A percentile compares a stretch with the other conserved stretches of the same genome.
Conservation (phyloP, 2,329 filamentous ascomycete species). For the Davidsoniella eucalypti region DNA sequence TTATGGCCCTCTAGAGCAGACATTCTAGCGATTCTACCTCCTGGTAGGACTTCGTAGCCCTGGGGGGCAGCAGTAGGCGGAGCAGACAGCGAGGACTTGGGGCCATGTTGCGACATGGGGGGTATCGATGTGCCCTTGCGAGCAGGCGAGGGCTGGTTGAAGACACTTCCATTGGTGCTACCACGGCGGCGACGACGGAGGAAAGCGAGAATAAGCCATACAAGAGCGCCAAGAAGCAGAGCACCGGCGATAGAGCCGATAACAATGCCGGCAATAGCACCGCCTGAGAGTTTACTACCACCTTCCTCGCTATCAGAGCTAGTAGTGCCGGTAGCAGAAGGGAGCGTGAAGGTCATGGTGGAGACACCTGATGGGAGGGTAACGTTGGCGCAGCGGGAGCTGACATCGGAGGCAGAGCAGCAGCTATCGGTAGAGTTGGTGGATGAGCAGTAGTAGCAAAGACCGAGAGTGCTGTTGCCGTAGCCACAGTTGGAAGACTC, state of each 20-base stretch:
- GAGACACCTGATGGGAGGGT: constrained; percentile 59
- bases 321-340: constrained; percentile 30
- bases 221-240: constrained; percentile 48
- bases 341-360: constrained; percentile 42
- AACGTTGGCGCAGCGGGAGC: constrained; percentile 58
- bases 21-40: constrained; percentile 87
- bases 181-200: constrained; percentile 37
- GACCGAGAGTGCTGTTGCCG: constrained; percentile 48
- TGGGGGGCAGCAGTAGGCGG: constrained; percentile 19
- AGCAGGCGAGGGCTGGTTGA: constrained; percentile 80
- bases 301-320: constrained; percentile 16
- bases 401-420: constrained; percentile 69
- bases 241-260: constrained; percentile 61
- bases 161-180: constrained; percentile 49
- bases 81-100: constrained; percentile 11
- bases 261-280: constrained; percentile 79
- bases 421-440: constrained; percentile 90
- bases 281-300: constrained; percentile 47
- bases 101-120: constrained; percentile 17
- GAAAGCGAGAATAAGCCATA: constrained; percentile 49
- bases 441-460: constrained; percentile 74
- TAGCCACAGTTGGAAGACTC: constrained; percentile 82
- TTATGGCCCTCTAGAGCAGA: constrained; percentile 71
- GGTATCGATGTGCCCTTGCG: constrained; percentile 32
- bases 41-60: constrained; percentile 62